Evolutionary conservation across 2,329 filamentous ascomycete genomes (phyloP).

Genomic region (Lachnellula arida): DNA sequence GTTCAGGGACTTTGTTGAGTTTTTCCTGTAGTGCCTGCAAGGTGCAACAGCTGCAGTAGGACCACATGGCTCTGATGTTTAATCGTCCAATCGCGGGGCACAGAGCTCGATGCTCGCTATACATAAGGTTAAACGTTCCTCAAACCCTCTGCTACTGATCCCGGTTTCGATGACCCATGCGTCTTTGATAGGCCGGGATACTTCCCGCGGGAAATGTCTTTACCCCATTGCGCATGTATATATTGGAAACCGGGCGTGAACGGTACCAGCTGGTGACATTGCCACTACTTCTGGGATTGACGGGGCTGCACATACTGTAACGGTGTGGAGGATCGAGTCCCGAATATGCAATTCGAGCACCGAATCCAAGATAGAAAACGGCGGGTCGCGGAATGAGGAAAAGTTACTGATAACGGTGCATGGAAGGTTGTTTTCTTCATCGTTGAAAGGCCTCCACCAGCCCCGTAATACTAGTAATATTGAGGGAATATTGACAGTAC

Average conservation of each 20-base stretch:
- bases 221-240: background rate
- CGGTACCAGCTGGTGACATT: background rate
- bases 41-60: background rate
- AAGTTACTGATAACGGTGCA: constrained; percentile 6
- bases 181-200: too few relatives aligned
- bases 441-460: constrained; percentile 3
- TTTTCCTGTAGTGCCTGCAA: background rate
- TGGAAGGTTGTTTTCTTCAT: constrained; percentile 2
- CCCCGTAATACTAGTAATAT: background rate
- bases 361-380: background rate
- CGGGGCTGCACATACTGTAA: background rate
- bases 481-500: background rate
- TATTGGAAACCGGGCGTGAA: background rate
- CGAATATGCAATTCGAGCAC: background rate
- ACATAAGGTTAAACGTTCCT: constrained; percentile 13
- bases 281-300: background rate
- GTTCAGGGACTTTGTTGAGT: background rate
- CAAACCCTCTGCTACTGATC: too few relatives aligned
- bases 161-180: too few relatives aligned
- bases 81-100: constrained; percentile 12
- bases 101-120: constrained; percentile 4
- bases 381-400: background rate
- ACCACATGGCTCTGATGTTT: constrained; percentile 5
- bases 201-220: background rate
- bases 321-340: background rate